Evolutionary conservation across 495 filamentous ascomycete genomes (phyloP).

Genomic region (Podospora sp.): DNA sequence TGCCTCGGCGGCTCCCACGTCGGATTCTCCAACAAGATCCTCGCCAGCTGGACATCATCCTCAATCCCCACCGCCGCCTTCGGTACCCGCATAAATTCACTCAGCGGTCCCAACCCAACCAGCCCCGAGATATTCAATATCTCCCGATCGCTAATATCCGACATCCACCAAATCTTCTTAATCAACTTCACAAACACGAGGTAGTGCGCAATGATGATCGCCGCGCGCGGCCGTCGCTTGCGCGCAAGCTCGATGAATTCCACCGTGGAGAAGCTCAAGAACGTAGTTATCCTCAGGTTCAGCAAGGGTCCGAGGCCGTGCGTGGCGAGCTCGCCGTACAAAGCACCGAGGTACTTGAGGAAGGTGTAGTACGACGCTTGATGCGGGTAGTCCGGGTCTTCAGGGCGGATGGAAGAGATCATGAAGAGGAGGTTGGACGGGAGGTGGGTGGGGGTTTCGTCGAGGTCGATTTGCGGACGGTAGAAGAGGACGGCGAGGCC

Average conservation of each 20-base stretch:
- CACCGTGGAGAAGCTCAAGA: constrained; percentile 51
- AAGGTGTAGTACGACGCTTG: constrained; percentile 40
- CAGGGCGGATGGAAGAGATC: constrained; percentile 38
- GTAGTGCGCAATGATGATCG: constrained; percentile 53
- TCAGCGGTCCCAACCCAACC: constrained; percentile 40
- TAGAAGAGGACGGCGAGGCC: constrained; percentile 43
- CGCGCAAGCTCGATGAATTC: constrained; percentile 55
- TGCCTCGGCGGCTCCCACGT: background rate
- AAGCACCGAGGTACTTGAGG: constrained; percentile 46
- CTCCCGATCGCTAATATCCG: constrained; percentile 42
- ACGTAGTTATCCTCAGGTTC: constrained; percentile 45
- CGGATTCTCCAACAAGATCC: constrained; percentile 5
- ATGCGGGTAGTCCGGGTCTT: constrained; percentile 36
- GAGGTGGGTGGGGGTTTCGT: constrained; percentile 37
- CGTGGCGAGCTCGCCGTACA: constrained; percentile 43
- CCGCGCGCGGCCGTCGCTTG: constrained; percentile 55
- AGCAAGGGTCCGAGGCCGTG: constrained; percentile 42
- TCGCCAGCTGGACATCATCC: background rate
- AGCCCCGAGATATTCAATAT: constrained; percentile 42
- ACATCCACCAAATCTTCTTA: constrained; percentile 47
- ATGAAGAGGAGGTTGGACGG: constrained; percentile 50
- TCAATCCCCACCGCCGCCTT: constrained; percentile 27
- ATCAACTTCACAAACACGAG: constrained; percentile 47
- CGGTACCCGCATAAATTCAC: constrained; percentile 39
- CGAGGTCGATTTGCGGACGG: constrained; percentile 43